Percentiles rank a stretch among this genome's conserved stretches.
phyloP scores from a whole-genome alignment of 1,284 basidiomycete genomes.

The Fomes fomentarius region DNA sequence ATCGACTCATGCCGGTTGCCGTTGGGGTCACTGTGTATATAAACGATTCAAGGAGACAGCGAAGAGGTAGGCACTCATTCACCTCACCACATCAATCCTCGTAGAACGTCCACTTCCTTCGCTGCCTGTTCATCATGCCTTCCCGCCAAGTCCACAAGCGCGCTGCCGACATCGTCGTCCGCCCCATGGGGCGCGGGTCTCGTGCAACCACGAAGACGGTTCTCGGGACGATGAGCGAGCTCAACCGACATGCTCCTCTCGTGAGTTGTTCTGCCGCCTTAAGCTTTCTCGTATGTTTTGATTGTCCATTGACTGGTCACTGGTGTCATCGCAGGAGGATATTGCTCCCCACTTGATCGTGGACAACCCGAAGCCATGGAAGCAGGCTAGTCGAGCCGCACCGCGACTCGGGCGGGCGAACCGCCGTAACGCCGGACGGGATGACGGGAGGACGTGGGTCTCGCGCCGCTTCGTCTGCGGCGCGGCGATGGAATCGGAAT shows the following conservation, averaged over 20 bases:
- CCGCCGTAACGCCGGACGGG: conserved; percentile 8
- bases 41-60: too few species aligned
- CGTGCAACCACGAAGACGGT: conserved; percentile 8
- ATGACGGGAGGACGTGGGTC: conserved; percentile 13
- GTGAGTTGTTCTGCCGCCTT: conserved; percentile 8
- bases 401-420: not conserved
- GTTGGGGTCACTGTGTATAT: too few species aligned
- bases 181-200: conserved; percentile 9
- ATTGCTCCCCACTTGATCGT: conserved; percentile 1
- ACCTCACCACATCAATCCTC: too few species aligned
- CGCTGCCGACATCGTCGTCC: conserved; percentile 7
- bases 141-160: conserved; percentile 12
- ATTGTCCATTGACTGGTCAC: too few species aligned
- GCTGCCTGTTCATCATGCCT: conserved; percentile 7
- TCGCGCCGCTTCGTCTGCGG: conserved; percentile 8
- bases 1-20: too few species aligned
- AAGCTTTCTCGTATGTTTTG: too few species aligned
- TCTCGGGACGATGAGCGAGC: conserved; percentile 7
- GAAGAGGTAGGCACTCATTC: too few species aligned
- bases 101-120: too few species aligned
- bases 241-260: conserved; percentile 13
- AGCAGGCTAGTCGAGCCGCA: not conserved
- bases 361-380: conserved; percentile 12
- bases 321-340: conserved; percentile 8
- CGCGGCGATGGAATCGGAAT: not conserved